phyloP scores from a whole-genome alignment of 176 grass and related monocot species.

The Chrysopogon serrulatus region DNA sequence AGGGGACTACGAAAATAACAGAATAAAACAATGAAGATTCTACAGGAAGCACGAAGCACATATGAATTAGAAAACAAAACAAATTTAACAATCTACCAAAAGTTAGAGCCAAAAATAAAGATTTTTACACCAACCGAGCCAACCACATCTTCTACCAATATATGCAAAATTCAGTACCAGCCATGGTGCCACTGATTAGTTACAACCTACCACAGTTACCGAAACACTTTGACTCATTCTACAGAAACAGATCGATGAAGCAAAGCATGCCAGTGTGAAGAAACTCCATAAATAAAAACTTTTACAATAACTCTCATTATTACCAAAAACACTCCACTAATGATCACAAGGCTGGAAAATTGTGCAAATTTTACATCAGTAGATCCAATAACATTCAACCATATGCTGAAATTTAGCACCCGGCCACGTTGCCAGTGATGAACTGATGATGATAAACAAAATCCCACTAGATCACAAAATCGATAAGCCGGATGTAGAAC shows the following conservation, averaged over 20 bases:
- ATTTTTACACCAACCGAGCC: neutral
- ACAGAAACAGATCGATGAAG: neutral
- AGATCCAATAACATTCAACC: neutral
- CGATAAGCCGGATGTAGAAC: neutral
- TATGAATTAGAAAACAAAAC: neutral
- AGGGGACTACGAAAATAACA: neutral
- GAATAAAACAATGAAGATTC: neutral
- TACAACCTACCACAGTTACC: neutral
- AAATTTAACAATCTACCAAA: neutral
- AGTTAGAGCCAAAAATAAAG: neutral
- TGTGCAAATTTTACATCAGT: neutral
- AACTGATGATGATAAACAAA: neutral
- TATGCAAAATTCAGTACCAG: neutral
- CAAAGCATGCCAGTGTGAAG: neutral
- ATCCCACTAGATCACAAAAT: neutral
- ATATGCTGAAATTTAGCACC: neutral
- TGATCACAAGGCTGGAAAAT: neutral
- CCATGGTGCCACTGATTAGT: neutral
- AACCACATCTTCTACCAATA: neutral
- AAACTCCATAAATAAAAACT: neutral
- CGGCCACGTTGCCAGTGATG: neutral
- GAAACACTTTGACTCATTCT: neutral
- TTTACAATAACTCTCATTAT: neutral
- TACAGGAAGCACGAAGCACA: neutral
- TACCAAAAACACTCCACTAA: neutral